Base-by-base conservation (phyloP, 2,329 filamentous ascomycete genomes). In the Ophiostoma quercus region DNA sequence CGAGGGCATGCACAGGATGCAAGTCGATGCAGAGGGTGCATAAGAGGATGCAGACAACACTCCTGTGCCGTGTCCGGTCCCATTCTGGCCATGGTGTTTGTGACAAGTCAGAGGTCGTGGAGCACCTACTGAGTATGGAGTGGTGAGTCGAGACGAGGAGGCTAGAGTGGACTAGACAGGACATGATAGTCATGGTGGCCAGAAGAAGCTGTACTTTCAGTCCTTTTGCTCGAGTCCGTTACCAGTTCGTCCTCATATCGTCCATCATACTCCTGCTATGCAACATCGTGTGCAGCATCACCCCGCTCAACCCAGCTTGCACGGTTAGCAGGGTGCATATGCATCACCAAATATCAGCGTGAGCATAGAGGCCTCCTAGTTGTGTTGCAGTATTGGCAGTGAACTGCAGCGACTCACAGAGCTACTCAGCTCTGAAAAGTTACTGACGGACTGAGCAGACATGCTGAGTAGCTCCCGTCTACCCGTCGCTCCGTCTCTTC, bases 311-410 rank as follows among this genome's bases (percentile, higher is more conserved):
- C n/a, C 62, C 62, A 63, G 60, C 60, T 34, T 37, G 34, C 62
- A 65, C 62, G 32, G 62, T 39, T 65, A 22, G 32, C 62, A 65
- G 62, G 19, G 32, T 41, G 62, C 62, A 62, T 62, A 65, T 65
- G 32, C 60, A 63, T 63, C 60, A 63, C 32, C 60, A 14, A 63
- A 19, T 22, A 39, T 34, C 62, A 65, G 9, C 34, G 34, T 65
- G 62, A 22, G 5, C 4, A 22, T 37, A 65, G 62, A 65, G 62
- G 62, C 62, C 62, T 65, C 62, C 62, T 57, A 22, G 29, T 34
- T n/a, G 29, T 37, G 32, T 37, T 63, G 57, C 57, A 60, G 54
- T 12, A 60, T 62, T 62, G 25, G 12, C 16, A 6, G 51, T 57
- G 12, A 7, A 16, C 6, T 34, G 1, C 8, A 14, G 25, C 16